phyloP scores from a whole-genome alignment of 2,329 filamentous ascomycete genomes.

The Myriosclerotinia scirpicola region DNA sequence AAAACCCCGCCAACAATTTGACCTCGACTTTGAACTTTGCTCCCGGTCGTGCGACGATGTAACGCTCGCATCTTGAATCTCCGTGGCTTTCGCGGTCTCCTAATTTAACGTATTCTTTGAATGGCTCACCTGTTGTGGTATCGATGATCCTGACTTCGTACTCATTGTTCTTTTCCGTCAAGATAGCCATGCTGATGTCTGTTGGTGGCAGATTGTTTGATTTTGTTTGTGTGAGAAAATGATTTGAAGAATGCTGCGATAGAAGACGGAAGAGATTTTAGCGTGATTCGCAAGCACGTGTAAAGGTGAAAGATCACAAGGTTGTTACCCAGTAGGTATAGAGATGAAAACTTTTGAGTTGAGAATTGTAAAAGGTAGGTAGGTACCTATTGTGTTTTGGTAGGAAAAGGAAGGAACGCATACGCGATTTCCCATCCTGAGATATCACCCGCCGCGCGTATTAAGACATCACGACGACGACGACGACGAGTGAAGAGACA shows the following conservation, averaged over 20 bases:
- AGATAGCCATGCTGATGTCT: neutral
- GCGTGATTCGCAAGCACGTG: neutral
- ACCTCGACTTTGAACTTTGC: conserved; percentile 7
- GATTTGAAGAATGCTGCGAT: too few relatives aligned
- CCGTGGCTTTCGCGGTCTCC: conserved; percentile 13
- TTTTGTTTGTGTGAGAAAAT: neutral
- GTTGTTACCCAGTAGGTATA: too few relatives aligned
- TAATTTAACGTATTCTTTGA: conserved; percentile 22
- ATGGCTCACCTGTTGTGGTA: neutral
- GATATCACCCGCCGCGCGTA: neutral
- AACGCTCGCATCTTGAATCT: conserved; percentile 9
- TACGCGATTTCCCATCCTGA: neutral
- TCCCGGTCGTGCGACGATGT: conserved; percentile 19
- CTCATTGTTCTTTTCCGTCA: neutral
- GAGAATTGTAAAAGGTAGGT: too few relatives aligned
- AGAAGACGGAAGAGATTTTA: neutral
- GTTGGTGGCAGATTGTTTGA: neutral
- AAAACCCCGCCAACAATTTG: conserved; percentile 8
- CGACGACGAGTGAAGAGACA: too few relatives aligned
- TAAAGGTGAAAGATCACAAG: neutral
- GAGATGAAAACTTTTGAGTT: neutral
- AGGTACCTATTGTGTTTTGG: too few relatives aligned
- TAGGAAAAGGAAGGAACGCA: neutral
- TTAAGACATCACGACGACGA: neutral
- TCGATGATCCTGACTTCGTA: conserved; percentile 6